phyloP scores from a whole-genome alignment of 2,329 filamentous ascomycete genomes.

The Leptographium galeiforme region DNA sequence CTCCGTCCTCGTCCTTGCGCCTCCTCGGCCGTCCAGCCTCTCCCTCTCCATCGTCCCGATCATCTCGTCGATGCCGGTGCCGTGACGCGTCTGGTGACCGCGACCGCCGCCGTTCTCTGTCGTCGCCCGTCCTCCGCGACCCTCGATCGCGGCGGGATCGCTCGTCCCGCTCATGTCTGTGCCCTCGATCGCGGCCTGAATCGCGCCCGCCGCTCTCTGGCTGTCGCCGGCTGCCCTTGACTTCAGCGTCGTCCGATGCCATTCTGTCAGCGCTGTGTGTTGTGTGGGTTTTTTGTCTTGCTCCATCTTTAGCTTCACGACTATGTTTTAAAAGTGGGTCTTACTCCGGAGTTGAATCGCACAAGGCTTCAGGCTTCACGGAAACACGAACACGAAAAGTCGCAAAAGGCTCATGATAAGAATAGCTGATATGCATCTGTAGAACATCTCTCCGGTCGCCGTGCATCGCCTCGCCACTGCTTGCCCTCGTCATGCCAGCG shows the following conservation, averaged over 20 bases:
- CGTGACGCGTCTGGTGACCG: not conserved
- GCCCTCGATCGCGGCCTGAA: not conserved
- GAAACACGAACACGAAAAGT: not conserved
- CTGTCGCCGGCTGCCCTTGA: not conserved
- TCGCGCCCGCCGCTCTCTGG: not conserved
- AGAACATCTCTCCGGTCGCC: not conserved
- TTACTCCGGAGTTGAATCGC: no score
- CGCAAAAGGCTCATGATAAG: not conserved
- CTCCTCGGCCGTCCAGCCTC: not conserved
- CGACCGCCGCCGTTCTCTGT: conserved; percentile 7
- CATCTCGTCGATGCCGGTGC: conserved; percentile 1
- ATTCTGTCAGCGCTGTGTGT: not conserved
- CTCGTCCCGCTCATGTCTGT: conserved; percentile 7
- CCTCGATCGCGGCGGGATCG: conserved; percentile 10
- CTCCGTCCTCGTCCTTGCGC: conserved; percentile 3
- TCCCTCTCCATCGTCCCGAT: conserved; percentile 9
- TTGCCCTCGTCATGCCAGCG: conserved; percentile 40
- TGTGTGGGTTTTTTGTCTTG: no score
- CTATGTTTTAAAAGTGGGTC: no score
- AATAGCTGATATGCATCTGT: not conserved
- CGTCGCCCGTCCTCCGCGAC: conserved; percentile 15
- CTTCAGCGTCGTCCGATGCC: not conserved
- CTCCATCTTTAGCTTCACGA: no score
- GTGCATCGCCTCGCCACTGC: not conserved
- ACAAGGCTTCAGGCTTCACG: no score